These are phyloP conservation scores for Xylaria sp. DNA, from an alignment of 2,329 filamentous ascomycete genomes.

Conservation along the genomic window DNA sequence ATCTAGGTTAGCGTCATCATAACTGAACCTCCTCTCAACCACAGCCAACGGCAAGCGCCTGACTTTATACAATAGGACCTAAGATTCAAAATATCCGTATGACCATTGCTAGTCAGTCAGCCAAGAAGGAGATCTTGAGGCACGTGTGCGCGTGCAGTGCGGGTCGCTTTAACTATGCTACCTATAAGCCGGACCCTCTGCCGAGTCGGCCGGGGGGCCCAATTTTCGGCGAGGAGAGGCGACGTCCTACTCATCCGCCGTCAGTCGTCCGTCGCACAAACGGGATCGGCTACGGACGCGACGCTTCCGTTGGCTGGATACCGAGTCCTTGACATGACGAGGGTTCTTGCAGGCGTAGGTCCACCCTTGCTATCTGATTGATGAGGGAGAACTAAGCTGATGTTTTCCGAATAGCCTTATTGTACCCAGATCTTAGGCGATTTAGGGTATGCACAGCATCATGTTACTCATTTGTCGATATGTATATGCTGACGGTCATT, in stretches of 20 bases:
- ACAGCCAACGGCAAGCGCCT: background rate
- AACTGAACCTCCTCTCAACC: background rate
- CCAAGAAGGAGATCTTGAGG: background rate
- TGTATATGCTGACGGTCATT: constrained; percentile 46
- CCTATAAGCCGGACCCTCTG: constrained; percentile 28
- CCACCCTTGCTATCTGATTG: background rate
- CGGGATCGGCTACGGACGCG: constrained; percentile 40
- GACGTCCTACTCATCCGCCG: constrained; percentile 33
- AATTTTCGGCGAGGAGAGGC: constrained; percentile 18
- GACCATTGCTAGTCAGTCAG: too few relatives aligned
- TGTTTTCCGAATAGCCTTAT: constrained; percentile 75
- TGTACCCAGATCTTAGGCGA: constrained; percentile 97
- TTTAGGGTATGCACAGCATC: constrained; percentile 77
- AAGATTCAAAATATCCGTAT: background rate
- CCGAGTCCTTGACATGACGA: constrained; percentile 93
- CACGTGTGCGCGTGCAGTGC: background rate
- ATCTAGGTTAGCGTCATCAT: background rate
- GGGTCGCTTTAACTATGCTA: constrained; percentile 37
- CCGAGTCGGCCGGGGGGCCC: constrained; percentile 26
- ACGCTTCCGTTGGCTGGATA: constrained; percentile 81
- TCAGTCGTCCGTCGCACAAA: constrained; percentile 47
- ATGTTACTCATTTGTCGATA: constrained; percentile 11
- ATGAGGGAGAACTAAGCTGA: constrained; percentile 34
- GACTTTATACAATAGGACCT: background rate
- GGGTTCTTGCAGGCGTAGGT: constrained; percentile 91